A percentile compares a stretch with the other conserved stretches of the same genome.
Conservation (phyloP, 352 stramenopile genomes). For the Pythium phragmiticola region DNA sequence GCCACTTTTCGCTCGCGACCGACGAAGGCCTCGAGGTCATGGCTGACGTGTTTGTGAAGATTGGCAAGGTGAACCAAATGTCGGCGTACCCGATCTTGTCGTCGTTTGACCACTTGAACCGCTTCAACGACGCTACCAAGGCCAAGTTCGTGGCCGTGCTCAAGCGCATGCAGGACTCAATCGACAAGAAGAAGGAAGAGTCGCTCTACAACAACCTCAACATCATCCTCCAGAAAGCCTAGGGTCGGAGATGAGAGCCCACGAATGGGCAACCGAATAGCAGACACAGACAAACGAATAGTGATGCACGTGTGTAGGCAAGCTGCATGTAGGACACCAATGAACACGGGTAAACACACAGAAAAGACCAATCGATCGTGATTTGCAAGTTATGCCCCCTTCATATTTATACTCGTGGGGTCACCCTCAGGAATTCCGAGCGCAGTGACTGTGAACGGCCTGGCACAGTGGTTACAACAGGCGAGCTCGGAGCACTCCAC, state of each 20-base stretch:
- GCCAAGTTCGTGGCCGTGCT: conserved; percentile 49
- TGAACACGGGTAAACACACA: too few relatives aligned
- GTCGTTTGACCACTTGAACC: conserved; percentile 77
- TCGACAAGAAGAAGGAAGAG: conserved; percentile 81
- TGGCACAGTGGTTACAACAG: conserved; percentile 42
- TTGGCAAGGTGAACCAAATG: conserved; percentile 87
- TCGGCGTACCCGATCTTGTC: conserved; percentile 77
- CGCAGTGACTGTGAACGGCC: conserved; percentile 31
- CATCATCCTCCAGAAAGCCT: conserved; percentile 81
- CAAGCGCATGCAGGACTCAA: conserved; percentile 69
- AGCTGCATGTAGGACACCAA: too few relatives aligned
- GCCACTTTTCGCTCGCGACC: conserved; percentile 69
- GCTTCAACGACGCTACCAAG: conserved; percentile 65
- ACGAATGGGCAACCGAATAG: too few relatives aligned
- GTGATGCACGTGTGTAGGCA: too few relatives aligned
- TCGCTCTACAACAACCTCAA: conserved; percentile 86
- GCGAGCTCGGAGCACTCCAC: conserved; percentile 55
- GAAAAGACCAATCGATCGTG: too few relatives aligned
- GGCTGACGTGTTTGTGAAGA: conserved; percentile 68
- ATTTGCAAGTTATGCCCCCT: too few relatives aligned
- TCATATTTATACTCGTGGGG: too few relatives aligned
- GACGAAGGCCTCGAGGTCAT: conserved; percentile 77
- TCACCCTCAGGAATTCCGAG: conserved; percentile 4
- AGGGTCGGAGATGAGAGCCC: too few relatives aligned
- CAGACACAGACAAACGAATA: too few relatives aligned